These are phyloP conservation scores for Dendryphion nanum DNA, from an alignment of 2,329 filamentous ascomycete genomes.

Conservation along the genomic window DNA sequence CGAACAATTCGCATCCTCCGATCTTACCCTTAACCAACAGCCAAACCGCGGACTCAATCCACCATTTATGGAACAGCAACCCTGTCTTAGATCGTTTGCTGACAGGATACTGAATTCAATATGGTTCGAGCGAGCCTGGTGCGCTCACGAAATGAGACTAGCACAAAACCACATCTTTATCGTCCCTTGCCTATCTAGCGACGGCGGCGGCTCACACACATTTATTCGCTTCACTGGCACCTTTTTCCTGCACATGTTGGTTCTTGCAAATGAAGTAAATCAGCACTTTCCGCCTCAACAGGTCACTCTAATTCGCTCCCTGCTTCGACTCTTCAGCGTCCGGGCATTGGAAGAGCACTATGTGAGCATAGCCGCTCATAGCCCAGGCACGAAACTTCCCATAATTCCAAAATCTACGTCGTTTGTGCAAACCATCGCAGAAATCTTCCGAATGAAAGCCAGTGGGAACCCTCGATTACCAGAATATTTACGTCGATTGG, in stretches of 20 bases:
- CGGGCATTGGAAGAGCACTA: constrained; percentile 5
- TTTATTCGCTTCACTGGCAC: constrained; percentile 41
- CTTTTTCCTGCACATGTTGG: constrained; percentile 42
- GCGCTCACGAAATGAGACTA: constrained; percentile 44
- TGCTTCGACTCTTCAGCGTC: not conserved
- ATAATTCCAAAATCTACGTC: constrained; percentile 2
- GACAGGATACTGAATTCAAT: constrained; percentile 40
- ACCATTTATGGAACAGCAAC: constrained; percentile 30
- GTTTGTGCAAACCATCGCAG: constrained; percentile 25
- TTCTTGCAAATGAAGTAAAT: constrained; percentile 28
- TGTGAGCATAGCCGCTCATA: constrained; percentile 7
- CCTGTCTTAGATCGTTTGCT: constrained; percentile 24
- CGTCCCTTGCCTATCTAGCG: constrained; percentile 31
- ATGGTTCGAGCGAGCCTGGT: constrained; percentile 48
- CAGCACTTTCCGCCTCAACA: not conserved
- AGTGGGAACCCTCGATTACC: constrained; percentile 44
- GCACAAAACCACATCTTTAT: constrained; percentile 43
- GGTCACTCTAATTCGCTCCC: not conserved
- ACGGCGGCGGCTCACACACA: constrained; percentile 13
- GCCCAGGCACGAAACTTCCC: constrained; percentile 11
- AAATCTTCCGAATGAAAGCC: constrained; percentile 42
- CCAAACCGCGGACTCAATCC: constrained; percentile 23
- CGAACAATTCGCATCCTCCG: constrained; percentile 30
- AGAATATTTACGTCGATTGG: constrained; percentile 38
- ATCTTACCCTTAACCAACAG: constrained; percentile 21